phyloP scores from a whole-genome alignment of 768 basidiomycete species.

The Termitomyces titanicus region DNA sequence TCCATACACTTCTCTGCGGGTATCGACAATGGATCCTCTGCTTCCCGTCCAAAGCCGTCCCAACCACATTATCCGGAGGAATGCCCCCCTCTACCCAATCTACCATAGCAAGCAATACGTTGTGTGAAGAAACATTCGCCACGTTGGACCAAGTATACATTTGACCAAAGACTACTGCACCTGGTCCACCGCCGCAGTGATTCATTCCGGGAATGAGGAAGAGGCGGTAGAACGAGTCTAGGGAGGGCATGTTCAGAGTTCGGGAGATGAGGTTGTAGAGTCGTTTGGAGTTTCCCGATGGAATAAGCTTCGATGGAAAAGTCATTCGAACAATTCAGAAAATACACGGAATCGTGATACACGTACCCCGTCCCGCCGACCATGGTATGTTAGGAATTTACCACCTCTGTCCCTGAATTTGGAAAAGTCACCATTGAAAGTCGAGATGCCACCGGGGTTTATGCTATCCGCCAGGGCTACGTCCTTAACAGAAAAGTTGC shows the following conservation, averaged over 20 bases:
- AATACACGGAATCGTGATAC: not conserved
- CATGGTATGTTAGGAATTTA: constrained; percentile 10
- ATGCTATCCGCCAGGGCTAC: constrained; percentile 3
- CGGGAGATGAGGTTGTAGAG: constrained; percentile 3
- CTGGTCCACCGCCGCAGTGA: constrained; percentile 1
- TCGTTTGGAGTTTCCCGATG: constrained; percentile 7
- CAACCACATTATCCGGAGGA: not conserved
- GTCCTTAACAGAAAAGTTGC: not conserved
- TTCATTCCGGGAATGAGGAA: constrained; percentile 5
- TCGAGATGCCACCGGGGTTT: constrained; percentile 5
- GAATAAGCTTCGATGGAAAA: not conserved
- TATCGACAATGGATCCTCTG: constrained; percentile 4
- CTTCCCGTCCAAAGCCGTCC: not conserved
- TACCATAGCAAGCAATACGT: constrained; percentile 1
- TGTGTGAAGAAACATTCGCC: constrained; percentile 1
- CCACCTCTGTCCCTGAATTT: constrained; percentile 5
- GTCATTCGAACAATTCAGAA: not conserved
- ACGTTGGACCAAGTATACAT: not conserved
- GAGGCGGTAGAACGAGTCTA: constrained; percentile 11
- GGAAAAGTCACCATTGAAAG: constrained; percentile 5
- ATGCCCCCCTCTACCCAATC: constrained; percentile 4
- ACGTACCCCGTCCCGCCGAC: constrained; percentile 3
- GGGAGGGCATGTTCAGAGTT: not conserved
- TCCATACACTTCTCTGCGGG: constrained; percentile 4
- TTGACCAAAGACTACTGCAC: constrained; percentile 3